Percentiles rank a stretch among this genome's conserved stretches.
Conservation (phyloP, 2,329 filamentous ascomycete genomes). For the Penicillium sp. region DNA sequence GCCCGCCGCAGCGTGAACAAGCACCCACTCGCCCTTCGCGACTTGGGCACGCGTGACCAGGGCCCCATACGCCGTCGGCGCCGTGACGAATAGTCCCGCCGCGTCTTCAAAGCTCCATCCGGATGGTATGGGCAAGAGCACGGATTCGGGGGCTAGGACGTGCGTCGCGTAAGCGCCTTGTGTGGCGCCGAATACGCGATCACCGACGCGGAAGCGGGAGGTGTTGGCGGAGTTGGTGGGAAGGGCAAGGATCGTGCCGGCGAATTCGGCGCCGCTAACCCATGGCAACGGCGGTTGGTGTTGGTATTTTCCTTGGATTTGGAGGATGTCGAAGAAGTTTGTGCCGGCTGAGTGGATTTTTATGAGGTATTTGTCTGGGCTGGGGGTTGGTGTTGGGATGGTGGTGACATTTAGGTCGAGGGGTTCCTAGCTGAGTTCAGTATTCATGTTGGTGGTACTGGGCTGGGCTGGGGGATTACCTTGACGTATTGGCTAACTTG, state of each 20-base stretch:
- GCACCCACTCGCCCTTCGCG: constrained; percentile 83
- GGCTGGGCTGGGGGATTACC: constrained; percentile 47
- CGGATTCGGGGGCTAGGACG: constrained; percentile 67
- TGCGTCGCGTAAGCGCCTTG: constrained; percentile 87
- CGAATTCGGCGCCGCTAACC: constrained; percentile 85
- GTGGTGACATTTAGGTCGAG: constrained; percentile 75
- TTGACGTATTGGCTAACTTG: constrained; percentile 76
- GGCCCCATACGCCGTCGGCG: constrained; percentile 84
- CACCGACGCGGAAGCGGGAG: constrained; percentile 70
- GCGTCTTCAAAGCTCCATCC: constrained; percentile 86
- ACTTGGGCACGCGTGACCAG: constrained; percentile 78
- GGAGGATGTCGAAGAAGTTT: constrained; percentile 97
- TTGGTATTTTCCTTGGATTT: constrained; percentile 95
- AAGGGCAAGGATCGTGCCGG: constrained; percentile 72
- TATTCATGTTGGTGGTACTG: constrained; percentile 7
- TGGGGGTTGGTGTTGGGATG: constrained; percentile 74
- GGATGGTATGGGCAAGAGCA: constrained; percentile 73
- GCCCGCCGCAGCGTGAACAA: constrained; percentile 90
- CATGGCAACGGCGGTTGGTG: constrained; percentile 87
- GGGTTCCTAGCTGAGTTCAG: constrained; percentile 46
- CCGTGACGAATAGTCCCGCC: constrained; percentile 88
- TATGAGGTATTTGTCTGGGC: constrained; percentile 79
- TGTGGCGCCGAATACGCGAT: constrained; percentile 81
- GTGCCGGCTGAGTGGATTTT: constrained; percentile 83
- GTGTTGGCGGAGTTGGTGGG: constrained; percentile 60